Evolutionary conservation across 768 basidiomycete species (phyloP), one percentile per base, ranked within the genome.

Genomic region (Russula earlei): DNA sequence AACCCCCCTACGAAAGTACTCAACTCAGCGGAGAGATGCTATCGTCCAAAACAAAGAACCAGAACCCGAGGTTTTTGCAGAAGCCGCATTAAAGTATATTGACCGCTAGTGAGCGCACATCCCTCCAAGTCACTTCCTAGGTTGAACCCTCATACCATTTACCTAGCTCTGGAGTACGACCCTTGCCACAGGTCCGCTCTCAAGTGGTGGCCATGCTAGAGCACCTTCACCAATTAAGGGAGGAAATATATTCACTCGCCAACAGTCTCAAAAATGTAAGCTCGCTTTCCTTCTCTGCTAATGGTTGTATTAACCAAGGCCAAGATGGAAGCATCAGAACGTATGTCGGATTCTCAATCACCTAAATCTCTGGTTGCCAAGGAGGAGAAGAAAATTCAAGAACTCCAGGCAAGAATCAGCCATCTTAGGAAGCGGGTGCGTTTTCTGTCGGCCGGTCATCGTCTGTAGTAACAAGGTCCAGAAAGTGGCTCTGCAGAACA

Each of bases 51-150:
- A 62, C 4, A 69, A 67, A 42, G 81, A 82, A 20, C 71, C 78
- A 8, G 83, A 86, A 22, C 86, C 87, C 6, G 87, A 89, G 66
- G 75, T 86, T 14, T 89, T 87, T 67, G 84, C 81, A 0, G 74
- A 81, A 57, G 88, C 88, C 9, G 86, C 88, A 0, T 65, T 86
- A 58, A 87, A 83, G 68, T 88, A 83, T 63, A 73, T 91, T 52
- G 83, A 87, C 65, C 78, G 82, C 67, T 91, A 87, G 87, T 87
- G 64, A 66, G 87, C 74, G 22, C 45, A 19, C 42, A 36, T 49
- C 20, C 22, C 19, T 33, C 47, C 6, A 25, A 38, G 4, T 36
- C 19, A 9, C n/a, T 14, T 27, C n/a, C 31, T 44, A 17, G 20
- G 27, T 40, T 22, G 15, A 55, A 53, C n/a, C n/a, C n/a, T n/a